Evolutionary conservation across 257 asterid genomes (phyloP).

Genomic region (Primulina tabacum): DNA sequence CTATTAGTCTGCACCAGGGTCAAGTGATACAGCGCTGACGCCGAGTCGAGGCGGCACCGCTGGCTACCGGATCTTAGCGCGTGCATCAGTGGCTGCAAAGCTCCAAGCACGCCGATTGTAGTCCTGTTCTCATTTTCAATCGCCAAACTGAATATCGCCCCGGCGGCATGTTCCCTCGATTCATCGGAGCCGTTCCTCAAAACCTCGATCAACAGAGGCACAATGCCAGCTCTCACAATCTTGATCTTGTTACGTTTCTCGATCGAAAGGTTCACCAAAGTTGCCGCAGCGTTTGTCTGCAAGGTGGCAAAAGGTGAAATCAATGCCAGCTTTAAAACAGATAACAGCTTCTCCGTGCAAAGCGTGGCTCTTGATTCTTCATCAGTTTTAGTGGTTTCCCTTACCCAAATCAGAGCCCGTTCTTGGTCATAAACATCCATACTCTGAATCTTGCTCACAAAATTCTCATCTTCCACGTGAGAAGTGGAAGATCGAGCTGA

Average conservation of each 20-base stretch:
- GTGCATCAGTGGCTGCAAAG: constrained; percentile 74
- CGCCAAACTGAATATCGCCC: constrained; percentile 81
- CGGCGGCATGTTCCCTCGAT: constrained; percentile 85
- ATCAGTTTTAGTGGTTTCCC: constrained; percentile 55
- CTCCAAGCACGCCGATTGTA: constrained; percentile 82
- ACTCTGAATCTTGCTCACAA: constrained; percentile 38
- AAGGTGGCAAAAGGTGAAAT: constrained; percentile 58
- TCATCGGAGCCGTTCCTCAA: constrained; percentile 70
- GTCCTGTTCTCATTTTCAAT: constrained; percentile 70
- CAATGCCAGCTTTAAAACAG: constrained; percentile 50
- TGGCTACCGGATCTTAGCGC: constrained; percentile 65
- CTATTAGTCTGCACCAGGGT: constrained; percentile 67
- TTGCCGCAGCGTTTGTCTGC: constrained; percentile 71
- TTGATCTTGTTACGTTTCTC: constrained; percentile 61
- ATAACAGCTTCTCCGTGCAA: constrained; percentile 61
- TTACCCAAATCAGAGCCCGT: constrained; percentile 55
- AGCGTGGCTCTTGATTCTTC: constrained; percentile 62
- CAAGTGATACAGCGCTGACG: constrained; percentile 76
- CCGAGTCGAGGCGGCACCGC: constrained; percentile 80
- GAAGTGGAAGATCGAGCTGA: no score
- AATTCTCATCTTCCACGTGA: constrained; percentile 34
- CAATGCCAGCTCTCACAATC: constrained; percentile 72
- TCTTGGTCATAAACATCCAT: constrained; percentile 70
- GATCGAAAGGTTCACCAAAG: constrained; percentile 78
- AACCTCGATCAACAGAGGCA: constrained; percentile 60